These are phyloP conservation scores for Kingdonia uniflora DNA, from an alignment of 164 flowering plant species.

Conservation along the genomic window DNA sequence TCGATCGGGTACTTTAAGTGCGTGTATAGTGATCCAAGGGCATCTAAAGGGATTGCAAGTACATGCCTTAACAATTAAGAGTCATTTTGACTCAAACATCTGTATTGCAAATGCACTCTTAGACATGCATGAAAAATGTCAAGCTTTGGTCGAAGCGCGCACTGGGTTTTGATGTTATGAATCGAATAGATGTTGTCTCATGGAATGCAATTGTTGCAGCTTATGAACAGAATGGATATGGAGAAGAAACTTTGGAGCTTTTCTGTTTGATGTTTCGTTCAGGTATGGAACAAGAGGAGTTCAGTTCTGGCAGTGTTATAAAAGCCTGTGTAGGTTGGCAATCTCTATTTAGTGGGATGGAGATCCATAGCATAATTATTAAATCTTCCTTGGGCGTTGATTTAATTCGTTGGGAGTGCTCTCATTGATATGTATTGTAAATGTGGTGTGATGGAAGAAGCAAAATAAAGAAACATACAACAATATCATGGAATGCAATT, in stretches of 20 bases:
- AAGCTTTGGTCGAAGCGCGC: conserved; percentile 2
- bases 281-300: no score
- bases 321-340: no score
- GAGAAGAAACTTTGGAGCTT: no score
- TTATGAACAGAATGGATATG: no score
- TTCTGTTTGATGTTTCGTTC: no score
- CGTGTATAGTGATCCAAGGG: conserved; percentile 1
- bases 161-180: not conserved
- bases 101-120: conserved; percentile 2
- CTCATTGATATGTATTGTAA: conserved; percentile 5
- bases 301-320: no score
- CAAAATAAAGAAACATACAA: not conserved
- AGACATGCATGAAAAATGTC: conserved; percentile 7
- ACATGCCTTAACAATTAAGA: no score
- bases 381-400: conserved; percentile 3
- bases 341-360: no score
- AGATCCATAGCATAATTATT: conserved; percentile 3
- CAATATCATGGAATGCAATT: conserved; percentile 9
- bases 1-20: conserved; percentile 5
- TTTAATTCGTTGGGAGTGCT: conserved; percentile 6
- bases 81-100: not conserved
- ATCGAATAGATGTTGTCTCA: conserved; percentile 3
- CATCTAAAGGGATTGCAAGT: no score
- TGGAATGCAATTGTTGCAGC: no score
- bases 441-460: conserved; percentile 6